These are phyloP conservation scores for Elaeagnus macrophylla DNA, from an alignment of 306 rosid species.

Conservation along the genomic window DNA sequence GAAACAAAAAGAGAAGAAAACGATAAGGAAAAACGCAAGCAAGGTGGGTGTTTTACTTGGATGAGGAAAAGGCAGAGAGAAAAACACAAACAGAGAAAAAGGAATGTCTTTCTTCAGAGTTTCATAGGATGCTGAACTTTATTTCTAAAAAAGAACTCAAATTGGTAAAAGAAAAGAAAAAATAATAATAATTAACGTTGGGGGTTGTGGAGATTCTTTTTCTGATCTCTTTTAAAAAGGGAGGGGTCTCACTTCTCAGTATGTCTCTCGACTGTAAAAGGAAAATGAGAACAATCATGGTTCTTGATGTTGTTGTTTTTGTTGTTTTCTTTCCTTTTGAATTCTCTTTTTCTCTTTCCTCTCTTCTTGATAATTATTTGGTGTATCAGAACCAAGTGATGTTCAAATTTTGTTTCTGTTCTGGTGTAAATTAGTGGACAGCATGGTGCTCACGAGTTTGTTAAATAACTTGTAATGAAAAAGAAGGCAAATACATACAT, in stretches of 20 bases:
- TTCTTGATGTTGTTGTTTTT: neutral
- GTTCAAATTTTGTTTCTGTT: too few relatives aligned
- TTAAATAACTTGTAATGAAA: too few relatives aligned
- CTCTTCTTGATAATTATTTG: neutral
- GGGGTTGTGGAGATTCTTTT: constrained; percentile 25
- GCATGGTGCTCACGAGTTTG: constrained; percentile 32
- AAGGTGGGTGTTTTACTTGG: constrained; percentile 82
- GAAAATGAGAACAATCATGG: constrained; percentile 17
- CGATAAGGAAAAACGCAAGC: constrained; percentile 30
- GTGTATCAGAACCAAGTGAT: constrained; percentile 1
- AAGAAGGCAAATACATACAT: too few relatives aligned
- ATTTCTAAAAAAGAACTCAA: neutral
- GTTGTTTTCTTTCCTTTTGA: constrained; percentile 22
- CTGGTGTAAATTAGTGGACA: too few relatives aligned
- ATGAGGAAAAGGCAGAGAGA: constrained; percentile 53
- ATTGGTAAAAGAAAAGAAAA: neutral
- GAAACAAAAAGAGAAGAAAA: constrained; percentile 18
- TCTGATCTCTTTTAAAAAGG: constrained; percentile 1
- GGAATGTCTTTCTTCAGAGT: constrained; percentile 28
- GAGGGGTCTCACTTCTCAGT: constrained; percentile 1
- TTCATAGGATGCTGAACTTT: constrained; percentile 34
- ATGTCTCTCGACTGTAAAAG: constrained; percentile 6
- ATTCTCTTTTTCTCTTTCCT: constrained; percentile 2
- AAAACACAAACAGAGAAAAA: constrained; percentile 49
- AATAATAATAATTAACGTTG: neutral